Evolutionary conservation across 495 filamentous ascomycete genomes (phyloP).

Genomic region (Podospora sp.): DNA sequence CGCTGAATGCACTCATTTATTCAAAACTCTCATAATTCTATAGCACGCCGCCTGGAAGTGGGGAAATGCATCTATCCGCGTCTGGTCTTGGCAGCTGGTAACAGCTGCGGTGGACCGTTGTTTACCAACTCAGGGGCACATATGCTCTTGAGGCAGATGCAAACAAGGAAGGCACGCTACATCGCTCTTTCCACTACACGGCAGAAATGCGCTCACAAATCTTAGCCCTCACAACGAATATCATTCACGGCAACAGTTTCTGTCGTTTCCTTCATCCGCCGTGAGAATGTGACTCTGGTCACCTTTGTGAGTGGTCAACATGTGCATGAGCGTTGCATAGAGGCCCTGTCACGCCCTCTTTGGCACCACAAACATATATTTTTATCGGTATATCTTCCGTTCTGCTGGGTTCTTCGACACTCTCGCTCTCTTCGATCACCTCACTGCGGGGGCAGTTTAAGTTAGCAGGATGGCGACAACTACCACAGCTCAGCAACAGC

Average conservation of each 20-base stretch:
- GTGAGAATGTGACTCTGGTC: background rate
- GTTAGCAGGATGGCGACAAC: background rate
- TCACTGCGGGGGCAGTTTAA: background rate
- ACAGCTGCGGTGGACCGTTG: background rate
- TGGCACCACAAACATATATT: slow-evolving; percentile 11
- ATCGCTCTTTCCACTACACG: background rate
- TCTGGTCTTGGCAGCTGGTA: background rate
- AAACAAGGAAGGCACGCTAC: background rate
- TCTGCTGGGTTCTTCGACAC: background rate
- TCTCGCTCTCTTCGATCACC: background rate
- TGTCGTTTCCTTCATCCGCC: background rate
- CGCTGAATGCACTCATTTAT: background rate
- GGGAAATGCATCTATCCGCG: background rate
- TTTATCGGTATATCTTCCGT: background rate
- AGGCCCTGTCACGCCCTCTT: background rate
- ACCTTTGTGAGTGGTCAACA: background rate
- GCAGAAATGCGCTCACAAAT: background rate
- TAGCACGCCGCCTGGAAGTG: background rate
- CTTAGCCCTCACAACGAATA: too few relatives aligned
- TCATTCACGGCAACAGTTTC: background rate
- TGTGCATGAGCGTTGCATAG: background rate
- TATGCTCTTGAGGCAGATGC: too few relatives aligned
- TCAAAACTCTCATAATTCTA: slow-evolving; percentile 4
- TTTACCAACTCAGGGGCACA: background rate
- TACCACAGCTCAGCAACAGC: background rate